Evolutionary conservation across 768 basidiomycete species (phyloP).

Genomic region (Lentinula raphanica): DNA sequence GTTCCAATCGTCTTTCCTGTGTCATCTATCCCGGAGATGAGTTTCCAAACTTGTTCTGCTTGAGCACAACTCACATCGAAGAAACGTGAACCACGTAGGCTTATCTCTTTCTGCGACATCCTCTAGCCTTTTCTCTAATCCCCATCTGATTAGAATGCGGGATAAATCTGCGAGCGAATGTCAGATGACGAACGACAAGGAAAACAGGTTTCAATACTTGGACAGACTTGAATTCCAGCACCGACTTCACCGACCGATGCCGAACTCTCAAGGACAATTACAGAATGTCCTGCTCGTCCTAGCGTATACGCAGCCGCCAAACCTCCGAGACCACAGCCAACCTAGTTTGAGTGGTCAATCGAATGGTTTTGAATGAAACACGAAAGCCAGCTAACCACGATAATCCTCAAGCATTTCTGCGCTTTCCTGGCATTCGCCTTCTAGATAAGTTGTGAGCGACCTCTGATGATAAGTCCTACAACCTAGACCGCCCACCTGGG

Average conservation of each 20-base stretch:
- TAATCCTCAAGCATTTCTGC: neutral
- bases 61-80: slow-evolving; percentile 4
- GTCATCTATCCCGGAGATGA: neutral
- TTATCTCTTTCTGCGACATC: neutral
- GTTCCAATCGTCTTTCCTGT: slow-evolving; percentile 2
- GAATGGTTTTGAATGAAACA: neutral
- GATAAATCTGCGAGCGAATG: neutral
- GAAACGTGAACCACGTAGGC: slow-evolving; percentile 4
- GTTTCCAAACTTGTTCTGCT: too few relatives aligned
- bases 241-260: slow-evolving; percentile 29
- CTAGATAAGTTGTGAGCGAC: neutral
- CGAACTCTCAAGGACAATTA: slow-evolving; percentile 36
- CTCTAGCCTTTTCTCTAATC: neutral
- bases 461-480: too few relatives aligned
- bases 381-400: neutral
- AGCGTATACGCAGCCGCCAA: slow-evolving; percentile 35
- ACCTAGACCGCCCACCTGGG: too few relatives aligned
- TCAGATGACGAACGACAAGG: neutral
- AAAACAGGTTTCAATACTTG: neutral
- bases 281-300: slow-evolving; percentile 33
- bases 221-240: slow-evolving; percentile 34
- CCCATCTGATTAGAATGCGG: slow-evolving; percentile 4
- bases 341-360: neutral
- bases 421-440: neutral
- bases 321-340: slow-evolving; percentile 17